A percentile compares a stretch with the other conserved stretches of the same genome.
Evolutionary conservation across 2,329 filamentous ascomycete species (phyloP).

Genomic region (Penicillium decumbens): DNA sequence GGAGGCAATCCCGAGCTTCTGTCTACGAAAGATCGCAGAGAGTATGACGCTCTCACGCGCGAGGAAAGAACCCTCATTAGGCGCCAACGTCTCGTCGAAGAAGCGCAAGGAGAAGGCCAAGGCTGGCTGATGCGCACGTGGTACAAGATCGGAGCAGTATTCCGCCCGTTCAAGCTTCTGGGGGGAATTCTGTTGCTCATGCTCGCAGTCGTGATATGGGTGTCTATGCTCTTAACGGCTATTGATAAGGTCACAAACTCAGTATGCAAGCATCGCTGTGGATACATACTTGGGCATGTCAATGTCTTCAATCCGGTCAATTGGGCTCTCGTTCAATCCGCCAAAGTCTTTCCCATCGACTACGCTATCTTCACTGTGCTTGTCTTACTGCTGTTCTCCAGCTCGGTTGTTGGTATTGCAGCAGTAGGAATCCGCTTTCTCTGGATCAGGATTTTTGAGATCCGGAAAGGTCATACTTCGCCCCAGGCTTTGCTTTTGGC

Average conservation of each 20-base stretch:
- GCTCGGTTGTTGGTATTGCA: slow-evolving; percentile 80
- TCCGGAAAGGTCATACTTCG: slow-evolving; percentile 80
- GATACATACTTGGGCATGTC: slow-evolving; percentile 82
- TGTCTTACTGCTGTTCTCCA: slow-evolving; percentile 80
- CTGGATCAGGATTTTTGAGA: slow-evolving; percentile 89
- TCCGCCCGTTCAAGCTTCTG: slow-evolving; percentile 83
- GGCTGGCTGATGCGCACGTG: slow-evolving; percentile 69
- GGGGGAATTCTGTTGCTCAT: slow-evolving; percentile 74
- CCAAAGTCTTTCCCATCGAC: slow-evolving; percentile 83
- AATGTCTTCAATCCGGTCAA: slow-evolving; percentile 95
- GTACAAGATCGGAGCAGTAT: slow-evolving; percentile 74
- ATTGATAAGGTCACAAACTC: slow-evolving; percentile 98
- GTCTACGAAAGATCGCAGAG: slow-evolving; percentile 78
- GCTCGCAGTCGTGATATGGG: slow-evolving; percentile 70
- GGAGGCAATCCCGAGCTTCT: slow-evolving; percentile 69
- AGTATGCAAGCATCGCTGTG: slow-evolving; percentile 81
- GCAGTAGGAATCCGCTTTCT: slow-evolving; percentile 90
- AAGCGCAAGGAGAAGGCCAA: slow-evolving; percentile 61
- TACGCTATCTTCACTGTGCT: slow-evolving; percentile 84
- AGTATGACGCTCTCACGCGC: slow-evolving; percentile 78
- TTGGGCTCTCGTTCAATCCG: slow-evolving; percentile 75
- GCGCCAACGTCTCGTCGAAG: slow-evolving; percentile 79
- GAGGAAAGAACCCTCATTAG: slow-evolving; percentile 91
- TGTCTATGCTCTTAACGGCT: slow-evolving; percentile 89
- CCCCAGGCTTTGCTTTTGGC: slow-evolving; percentile 88